phyloP scores from a whole-genome alignment of 768 basidiomycete genomes.

The Lanmaoa pseudosensibilis region DNA sequence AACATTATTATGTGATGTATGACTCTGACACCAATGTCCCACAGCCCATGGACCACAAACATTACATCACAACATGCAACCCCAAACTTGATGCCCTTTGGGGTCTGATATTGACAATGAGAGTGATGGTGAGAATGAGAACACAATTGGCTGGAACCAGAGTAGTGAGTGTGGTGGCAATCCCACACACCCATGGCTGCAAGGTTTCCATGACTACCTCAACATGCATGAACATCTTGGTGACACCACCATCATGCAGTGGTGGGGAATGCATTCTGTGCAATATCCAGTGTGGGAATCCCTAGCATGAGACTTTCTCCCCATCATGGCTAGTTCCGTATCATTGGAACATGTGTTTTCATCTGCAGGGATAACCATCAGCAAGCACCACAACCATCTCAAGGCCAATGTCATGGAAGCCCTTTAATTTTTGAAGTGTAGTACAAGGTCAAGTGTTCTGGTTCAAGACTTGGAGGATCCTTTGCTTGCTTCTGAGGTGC shows the following conservation, averaged over 20 bases:
- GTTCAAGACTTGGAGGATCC: background rate
- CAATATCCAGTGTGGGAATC: slow-evolving; percentile 5
- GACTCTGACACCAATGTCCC: background rate
- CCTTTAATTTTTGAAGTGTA: slow-evolving; percentile 5
- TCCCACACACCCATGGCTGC: slow-evolving; percentile 1
- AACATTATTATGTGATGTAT: slow-evolving; percentile 1
- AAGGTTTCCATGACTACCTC: slow-evolving; percentile 12
- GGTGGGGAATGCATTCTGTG: background rate
- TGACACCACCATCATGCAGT: slow-evolving; percentile 1
- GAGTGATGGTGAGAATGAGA: background rate
- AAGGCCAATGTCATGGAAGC: slow-evolving; percentile 1
- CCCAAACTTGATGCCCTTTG: slow-evolving; percentile 1
- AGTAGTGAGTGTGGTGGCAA: background rate
- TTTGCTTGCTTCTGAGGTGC: background rate
- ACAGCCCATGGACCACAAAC: background rate
- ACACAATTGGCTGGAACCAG: background rate
- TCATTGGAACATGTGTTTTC: background rate
- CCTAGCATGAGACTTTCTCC: background rate
- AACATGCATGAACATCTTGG: background rate
- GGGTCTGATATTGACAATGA: background rate
- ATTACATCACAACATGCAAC: slow-evolving; percentile 3
- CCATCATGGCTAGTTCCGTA: slow-evolving; percentile 6
- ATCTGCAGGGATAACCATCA: slow-evolving; percentile 9
- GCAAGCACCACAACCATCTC: slow-evolving; percentile 4
- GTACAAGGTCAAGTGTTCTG: background rate